Evolutionary conservation across 1,139 yeast species (phyloP), one percentile per base, ranked within the genome.

Genomic region (Magnusiomyces fungicola): DNA sequence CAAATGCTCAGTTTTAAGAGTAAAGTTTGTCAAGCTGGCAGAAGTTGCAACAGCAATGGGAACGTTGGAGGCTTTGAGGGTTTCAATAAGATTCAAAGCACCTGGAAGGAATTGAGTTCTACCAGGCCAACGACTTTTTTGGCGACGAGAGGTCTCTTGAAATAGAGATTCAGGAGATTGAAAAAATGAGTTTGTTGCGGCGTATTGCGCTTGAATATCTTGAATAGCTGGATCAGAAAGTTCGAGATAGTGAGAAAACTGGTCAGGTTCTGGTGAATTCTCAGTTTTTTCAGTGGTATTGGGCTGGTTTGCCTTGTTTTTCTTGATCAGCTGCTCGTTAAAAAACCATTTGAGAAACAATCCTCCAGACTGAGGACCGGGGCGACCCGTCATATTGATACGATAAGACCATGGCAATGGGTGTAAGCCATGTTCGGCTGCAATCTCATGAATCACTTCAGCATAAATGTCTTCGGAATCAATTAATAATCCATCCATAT

Each of bases 1-100:
- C 50, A 88, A 71, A 62, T 86, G 92, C 5, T 64, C 67, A 0
- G 97, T 88, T 64, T 92, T 92, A 50, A 78, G 69, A 23, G 71
- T 65, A 61, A 70, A 89, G 60, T 84, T 87, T 39, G 65, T 61
- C 25, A 63, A 67, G 57, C 78, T 77, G 1, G 96, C 86, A 7
- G 96, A 85, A 1, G 97, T 90, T 16, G 97, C 97, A 49, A 92
- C 74, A 1, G 95, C 97, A 55, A 89, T 76, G 2, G 97, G 97
- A 25, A 90, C 66, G 1, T 72, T 65, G 9, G 71, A 69, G 22
- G 60, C 55, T 59, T 71, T 65, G 53, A 90, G 70, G 55, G 76
- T 68, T 45, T 72, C 58, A 40, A 92, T 63, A 48, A 92, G 69
- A 55, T 83, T 89, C 46, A 73, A 62, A 0, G 95, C 96, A 5